Base-by-base conservation (phyloP, 257 asterid genomes). In the Capsicum pubescens region DNA sequence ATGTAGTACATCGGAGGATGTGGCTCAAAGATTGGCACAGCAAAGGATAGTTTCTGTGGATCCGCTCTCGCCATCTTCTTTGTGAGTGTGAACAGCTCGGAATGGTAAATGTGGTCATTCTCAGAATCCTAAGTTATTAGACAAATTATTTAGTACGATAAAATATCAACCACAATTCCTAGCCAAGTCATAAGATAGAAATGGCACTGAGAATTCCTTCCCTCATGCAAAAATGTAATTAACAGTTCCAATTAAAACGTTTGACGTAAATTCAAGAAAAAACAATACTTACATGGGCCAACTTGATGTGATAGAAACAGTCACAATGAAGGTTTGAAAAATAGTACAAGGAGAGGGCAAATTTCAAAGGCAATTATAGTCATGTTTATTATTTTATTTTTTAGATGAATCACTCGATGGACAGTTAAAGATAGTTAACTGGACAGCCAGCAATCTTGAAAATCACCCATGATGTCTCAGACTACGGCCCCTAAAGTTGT, bases 21-120 rank as follows among this genome's bases (percentile, higher is more conserved):
- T 83, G 99, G 99, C 92, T 96, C 98, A 87, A 96, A 96, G 88
- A 96, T 96, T 63, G 99, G 99, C 89, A 96, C 94, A 7, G 98
- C 93, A 86, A 96, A 96, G 70, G 99, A 90, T 80, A 96, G 91
- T 89, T 96, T 96, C 87, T 93, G 98, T 79, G 98, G 92, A 85
- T 96, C 99, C 86, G 93, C 97, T 87, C 85, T 92, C 67, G 94
- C 93, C 97, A 89, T 96, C 89, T 93, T 90, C 90, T 96, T 96
- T 78, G 99, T 93, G 88, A 96, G 83, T 35, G 97, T 89, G 80
- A 96, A 96, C 81, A 92, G 95, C 89, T 96, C 99, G 32, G 97
- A 92, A 90, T 96, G 97, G 90, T 96, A 96, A 90, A 96, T 96
- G 87, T 96, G 98, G 86, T 96, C 98, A 87, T 96, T 96, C 86